Conservation (phyloP, 2,329 filamentous ascomycete species). For the Ilyonectria robusta region DNA sequence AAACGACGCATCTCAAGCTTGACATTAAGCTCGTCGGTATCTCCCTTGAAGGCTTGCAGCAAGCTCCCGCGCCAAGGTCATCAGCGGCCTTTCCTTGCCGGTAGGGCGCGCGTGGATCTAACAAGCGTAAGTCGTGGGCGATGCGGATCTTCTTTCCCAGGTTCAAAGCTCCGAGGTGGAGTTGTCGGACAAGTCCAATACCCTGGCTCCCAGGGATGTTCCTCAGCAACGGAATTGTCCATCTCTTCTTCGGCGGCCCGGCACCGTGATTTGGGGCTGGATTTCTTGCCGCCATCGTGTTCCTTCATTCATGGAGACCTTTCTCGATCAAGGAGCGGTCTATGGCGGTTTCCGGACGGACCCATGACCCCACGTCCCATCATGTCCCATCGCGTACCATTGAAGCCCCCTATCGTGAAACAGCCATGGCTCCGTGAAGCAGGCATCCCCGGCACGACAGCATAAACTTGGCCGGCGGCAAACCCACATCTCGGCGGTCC, state of each 20-base stretch:
- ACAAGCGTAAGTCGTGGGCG: conserved; percentile 1
- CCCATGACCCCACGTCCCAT: conserved; percentile 34
- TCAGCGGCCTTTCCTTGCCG: conserved; percentile 1
- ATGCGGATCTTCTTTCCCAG: conserved; percentile 8
- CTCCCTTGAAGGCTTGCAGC: conserved; percentile 2
- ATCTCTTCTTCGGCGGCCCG: conserved; percentile 25
- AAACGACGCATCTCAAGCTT: conserved; percentile 13
- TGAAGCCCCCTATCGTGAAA: conserved; percentile 44
- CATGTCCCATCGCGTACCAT: conserved; percentile 36
- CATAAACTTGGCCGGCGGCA: conserved; percentile 38
- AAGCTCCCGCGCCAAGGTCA: conserved; percentile 1
- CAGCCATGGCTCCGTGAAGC: conserved; percentile 37
- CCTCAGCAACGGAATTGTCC: conserved; percentile 20
- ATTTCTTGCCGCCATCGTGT: conserved; percentile 17
- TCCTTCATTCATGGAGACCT: conserved; percentile 18
- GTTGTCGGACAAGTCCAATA: not conserved
- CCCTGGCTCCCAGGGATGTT: conserved; percentile 14
- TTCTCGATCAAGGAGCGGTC: conserved; percentile 31
- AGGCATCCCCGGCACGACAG: conserved; percentile 37
- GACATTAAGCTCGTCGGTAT: conserved; percentile 14
- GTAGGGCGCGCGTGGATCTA: conserved; percentile 14
- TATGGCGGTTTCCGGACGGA: conserved; percentile 30
- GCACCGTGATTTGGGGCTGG: conserved; percentile 24
- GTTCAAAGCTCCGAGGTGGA: conserved; percentile 19
- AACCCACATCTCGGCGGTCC: conserved; percentile 36